These are phyloP conservation scores for Phytophthora palmivora DNA, from an alignment of 352 stramenopile genomes.

Conservation along the genomic window DNA sequence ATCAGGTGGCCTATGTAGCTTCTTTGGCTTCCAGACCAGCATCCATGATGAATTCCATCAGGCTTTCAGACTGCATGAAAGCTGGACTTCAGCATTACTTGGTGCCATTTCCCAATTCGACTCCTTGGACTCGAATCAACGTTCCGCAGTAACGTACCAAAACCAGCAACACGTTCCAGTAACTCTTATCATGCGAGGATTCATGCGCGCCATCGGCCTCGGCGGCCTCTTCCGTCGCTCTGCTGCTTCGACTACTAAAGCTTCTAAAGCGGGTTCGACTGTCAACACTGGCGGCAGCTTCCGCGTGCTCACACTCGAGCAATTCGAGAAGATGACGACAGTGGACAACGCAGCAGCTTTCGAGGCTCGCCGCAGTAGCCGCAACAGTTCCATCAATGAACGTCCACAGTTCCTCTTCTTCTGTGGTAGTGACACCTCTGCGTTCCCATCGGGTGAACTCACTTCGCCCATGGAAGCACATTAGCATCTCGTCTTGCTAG, in stretches of 20 bases:
- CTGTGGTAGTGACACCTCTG: constrained; percentile 60
- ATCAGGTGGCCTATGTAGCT: too few relatives aligned
- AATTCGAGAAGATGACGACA: constrained; percentile 43
- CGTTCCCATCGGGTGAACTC: constrained; percentile 31
- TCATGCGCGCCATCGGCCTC: too few relatives aligned
- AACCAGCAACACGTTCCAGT: too few relatives aligned
- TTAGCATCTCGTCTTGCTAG: constrained; percentile 30
- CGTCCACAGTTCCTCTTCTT: too few relatives aligned
- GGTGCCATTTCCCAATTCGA: constrained; percentile 46
- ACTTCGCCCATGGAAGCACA: constrained; percentile 21
- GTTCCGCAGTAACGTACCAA: constrained; percentile 29
- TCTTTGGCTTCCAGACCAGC: too few relatives aligned
- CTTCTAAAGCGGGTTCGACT: too few relatives aligned
- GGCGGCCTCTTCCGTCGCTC: too few relatives aligned
- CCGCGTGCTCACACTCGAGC: constrained; percentile 48
- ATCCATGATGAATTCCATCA: too few relatives aligned
- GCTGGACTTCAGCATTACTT: constrained; percentile 21
- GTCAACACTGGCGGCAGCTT: constrained; percentile 29
- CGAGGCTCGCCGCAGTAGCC: constrained; percentile 36
- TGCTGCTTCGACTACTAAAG: too few relatives aligned
- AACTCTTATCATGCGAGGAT: too few relatives aligned
- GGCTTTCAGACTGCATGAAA: too few relatives aligned
- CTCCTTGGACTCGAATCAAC: constrained; percentile 22
- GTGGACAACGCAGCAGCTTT: constrained; percentile 28
- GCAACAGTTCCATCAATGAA: constrained; percentile 51